phyloP scores from a whole-genome alignment of 208 protist species.

The Trypanosoma mega region DNA sequence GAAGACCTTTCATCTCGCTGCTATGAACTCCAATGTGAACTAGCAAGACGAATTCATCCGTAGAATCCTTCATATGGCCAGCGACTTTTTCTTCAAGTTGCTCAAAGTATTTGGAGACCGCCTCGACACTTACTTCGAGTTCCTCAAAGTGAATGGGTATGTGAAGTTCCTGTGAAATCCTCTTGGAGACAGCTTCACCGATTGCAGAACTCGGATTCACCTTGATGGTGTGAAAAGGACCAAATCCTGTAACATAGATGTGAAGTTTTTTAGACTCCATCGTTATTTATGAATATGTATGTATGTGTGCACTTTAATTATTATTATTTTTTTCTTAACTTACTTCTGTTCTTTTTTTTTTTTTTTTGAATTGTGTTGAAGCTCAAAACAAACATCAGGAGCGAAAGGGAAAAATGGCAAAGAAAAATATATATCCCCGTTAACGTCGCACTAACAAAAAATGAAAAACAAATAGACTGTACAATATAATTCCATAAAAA shows the following conservation, averaged over 20 bases:
- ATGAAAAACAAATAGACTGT: no score
- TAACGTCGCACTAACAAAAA: no score
- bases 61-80: slow-evolving; percentile 16
- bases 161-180: slow-evolving; percentile 21
- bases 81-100: slow-evolving; percentile 33
- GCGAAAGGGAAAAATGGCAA: neutral
- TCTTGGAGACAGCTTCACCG: slow-evolving; percentile 29
- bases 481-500: no score
- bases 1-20: slow-evolving; percentile 34
- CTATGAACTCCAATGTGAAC: slow-evolving; percentile 59
- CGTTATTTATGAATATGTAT: neutral
- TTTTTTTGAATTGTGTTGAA: neutral
- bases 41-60: slow-evolving; percentile 36
- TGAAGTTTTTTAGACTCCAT: slow-evolving; percentile 20
- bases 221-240: slow-evolving; percentile 51
- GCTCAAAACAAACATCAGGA: neutral
- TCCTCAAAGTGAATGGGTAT: slow-evolving; percentile 37
- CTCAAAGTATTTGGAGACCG: slow-evolving; percentile 41
- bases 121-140: slow-evolving; percentile 43
- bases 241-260: slow-evolving; percentile 73
- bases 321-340: neutral
- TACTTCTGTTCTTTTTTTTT: no score
- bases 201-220: slow-evolving; percentile 61
- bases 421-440: no score
- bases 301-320: neutral